Evolutionary conservation across 768 basidiomycete species (phyloP).

Genomic region (Boletus rubroflammeus): DNA sequence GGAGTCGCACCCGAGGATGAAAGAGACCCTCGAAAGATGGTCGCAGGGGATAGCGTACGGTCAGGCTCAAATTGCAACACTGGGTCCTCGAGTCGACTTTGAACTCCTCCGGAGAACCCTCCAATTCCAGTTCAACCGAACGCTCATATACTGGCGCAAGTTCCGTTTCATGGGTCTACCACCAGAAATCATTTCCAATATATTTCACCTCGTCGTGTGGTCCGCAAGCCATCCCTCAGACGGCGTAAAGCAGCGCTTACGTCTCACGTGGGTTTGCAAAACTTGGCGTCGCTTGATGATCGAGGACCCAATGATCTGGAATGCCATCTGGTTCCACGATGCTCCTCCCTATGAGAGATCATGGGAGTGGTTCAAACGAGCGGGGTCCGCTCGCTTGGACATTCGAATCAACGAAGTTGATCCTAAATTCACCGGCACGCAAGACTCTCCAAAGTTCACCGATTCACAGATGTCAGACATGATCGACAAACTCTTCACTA

Average conservation of each 20-base stretch:
- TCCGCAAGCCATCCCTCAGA: conserved; percentile 35
- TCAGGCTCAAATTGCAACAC: conserved; percentile 18
- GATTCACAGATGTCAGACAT: conserved; percentile 43
- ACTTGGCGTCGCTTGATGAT: conserved; percentile 51
- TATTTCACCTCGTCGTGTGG: conserved; percentile 62
- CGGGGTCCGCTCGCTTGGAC: conserved; percentile 53
- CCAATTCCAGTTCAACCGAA: conserved; percentile 17
- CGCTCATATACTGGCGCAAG: conserved; percentile 35
- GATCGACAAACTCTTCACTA: conserved; percentile 48
- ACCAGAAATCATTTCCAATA: conserved; percentile 58
- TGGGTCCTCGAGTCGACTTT: conserved; percentile 18
- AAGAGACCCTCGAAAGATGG: conserved; percentile 13
- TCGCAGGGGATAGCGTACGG: conserved; percentile 13
- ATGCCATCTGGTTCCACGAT: conserved; percentile 62
- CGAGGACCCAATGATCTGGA: conserved; percentile 55
- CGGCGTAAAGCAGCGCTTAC: conserved; percentile 40
- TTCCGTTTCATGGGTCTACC: conserved; percentile 65
- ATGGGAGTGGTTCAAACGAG: conserved; percentile 53
- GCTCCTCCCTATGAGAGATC: conserved; percentile 48
- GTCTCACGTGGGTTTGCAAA: conserved; percentile 57
- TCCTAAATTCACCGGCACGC: conserved; percentile 21
- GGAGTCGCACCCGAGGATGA: not conserved
- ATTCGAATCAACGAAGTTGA: conserved; percentile 54
- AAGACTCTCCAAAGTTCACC: conserved; percentile 35
- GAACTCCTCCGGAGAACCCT: conserved; percentile 14